Base-by-base conservation (phyloP, 306 rosid genomes). In the Lotus japonicus region DNA sequence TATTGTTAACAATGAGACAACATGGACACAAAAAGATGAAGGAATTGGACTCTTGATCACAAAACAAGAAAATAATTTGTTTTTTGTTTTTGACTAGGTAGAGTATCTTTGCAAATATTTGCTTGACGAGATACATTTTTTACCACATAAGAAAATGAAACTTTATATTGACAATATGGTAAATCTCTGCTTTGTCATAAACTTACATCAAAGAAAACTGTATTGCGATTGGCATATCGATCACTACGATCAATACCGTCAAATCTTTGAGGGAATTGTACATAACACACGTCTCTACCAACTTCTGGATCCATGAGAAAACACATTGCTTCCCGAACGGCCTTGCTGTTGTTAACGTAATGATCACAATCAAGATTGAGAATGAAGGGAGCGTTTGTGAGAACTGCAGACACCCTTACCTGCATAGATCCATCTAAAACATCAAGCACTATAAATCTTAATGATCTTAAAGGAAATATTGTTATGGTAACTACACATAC, bases 171-270 rank as follows among this genome's bases (percentile, higher is more conserved):
- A 35, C 21, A 11, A 16, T 39, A 26, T 16, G 11, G 64, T 9
- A 41, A 44, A 65, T 15, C 9, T 61, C 10, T 52, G 19, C 61
- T 52, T 64, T 15, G 61, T 39, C 26, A 76, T 21, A 61, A 77
- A 88, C 97, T 86, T 83, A 90, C 99, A 67, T 94, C 99, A 81
- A 94, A 94, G 97, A 94, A 94, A 82, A 94, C 99, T 7, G 87
- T 86, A 64, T 94, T 94, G 71, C 97, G 90, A 58, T 94, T 94
- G 74, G 99, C 99, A 78, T 94, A 94, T 82, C 99, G 86, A 79
- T 94, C 99, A 78, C 99, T 94, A 10, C 90, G 90, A 74, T 94
- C 99, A 72, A 94, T 94, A 77, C 99, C 99, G 64, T 94, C 99
- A 64, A 94, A 94, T 71, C 99, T 90, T 84, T 94, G 99, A 62